Base-by-base conservation (phyloP, 2,329 filamentous ascomycete genomes). In the Arthrinium puccinioides region DNA sequence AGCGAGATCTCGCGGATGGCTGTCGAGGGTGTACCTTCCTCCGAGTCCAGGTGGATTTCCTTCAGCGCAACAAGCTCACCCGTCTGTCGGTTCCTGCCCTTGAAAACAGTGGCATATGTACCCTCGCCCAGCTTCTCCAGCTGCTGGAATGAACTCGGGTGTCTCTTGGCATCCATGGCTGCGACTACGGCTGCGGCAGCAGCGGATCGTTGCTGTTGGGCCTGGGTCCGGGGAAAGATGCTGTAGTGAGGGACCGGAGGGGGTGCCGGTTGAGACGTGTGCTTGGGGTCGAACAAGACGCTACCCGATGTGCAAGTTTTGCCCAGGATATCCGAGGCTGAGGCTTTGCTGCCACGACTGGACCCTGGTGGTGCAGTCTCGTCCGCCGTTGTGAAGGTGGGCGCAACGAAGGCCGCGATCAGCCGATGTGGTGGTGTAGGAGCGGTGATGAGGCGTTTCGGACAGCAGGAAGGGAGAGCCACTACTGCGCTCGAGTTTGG, bases 91-190 rank as follows among this genome's bases (percentile, higher is more conserved):
- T 98, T 98, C 48, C 90, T 85, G 43, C 92, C 92, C 70, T 98
- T 95, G 77, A 97, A 98, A 30, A 98, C 92, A 23, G 92, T 98
- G 23, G 92, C 92, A 77, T 98, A 98, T 21, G 92, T 98, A 44
- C 92, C 92, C 70, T 98, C 92, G 55, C 92, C 92, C 49, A 98
- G 76, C 84, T 90, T 98, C 67, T 98, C 92, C 61, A 97, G 77
- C 79, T 97, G 92, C 75, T 97, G 90, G 72, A 98, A 98, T 44
- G 90, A 97, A 68, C 85, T 94, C 39, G 90, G 89, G 56, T 96
- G 87, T 55, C 85, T 74, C 62, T 94, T 86, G 57, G 86, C 85
- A 65, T 96, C 90, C 90, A 97, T 97, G 41, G 34, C 37, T n/a
- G n/a, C n/a, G n/a, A n/a, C n/a, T n/a, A n/a, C n/a, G n/a, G n/a